Conservation (phyloP, 768 basidiomycete species). For the Tulasnella sp. region DNA sequence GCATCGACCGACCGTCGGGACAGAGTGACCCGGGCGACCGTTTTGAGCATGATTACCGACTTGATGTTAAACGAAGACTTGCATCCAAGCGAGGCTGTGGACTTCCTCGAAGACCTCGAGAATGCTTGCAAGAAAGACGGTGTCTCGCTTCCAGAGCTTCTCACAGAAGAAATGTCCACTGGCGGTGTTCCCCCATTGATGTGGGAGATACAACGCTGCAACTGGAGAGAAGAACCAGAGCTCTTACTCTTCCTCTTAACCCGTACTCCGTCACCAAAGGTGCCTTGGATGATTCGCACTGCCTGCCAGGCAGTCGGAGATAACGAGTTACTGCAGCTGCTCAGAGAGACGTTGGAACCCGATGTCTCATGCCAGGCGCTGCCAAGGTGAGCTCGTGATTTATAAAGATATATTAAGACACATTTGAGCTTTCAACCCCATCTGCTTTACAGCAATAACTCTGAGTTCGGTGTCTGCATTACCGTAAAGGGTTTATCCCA, state of each 20-base stretch:
- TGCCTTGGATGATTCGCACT: slow-evolving; percentile 11
- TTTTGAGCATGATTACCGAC: slow-evolving; percentile 15
- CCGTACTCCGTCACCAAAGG: not conserved
- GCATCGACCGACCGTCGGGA: not conserved
- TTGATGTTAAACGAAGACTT: slow-evolving; percentile 11
- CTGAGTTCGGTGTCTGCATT: not conserved
- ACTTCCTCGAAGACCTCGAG: slow-evolving; percentile 1
- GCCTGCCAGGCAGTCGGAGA: not conserved
- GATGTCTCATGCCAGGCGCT: not conserved
- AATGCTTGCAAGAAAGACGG: not conserved
- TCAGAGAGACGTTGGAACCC: slow-evolving; percentile 6
- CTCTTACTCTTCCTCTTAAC: slow-evolving; percentile 2
- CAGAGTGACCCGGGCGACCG: not conserved
- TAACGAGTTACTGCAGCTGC: not conserved
- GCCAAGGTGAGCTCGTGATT: not conserved
- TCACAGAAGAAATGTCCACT: slow-evolving; percentile 1
- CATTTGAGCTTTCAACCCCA: not conserved
- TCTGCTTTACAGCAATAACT: not conserved
- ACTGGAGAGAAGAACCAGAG: not conserved
- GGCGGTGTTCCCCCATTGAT: slow-evolving; percentile 13
- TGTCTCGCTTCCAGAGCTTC: slow-evolving; percentile 3
- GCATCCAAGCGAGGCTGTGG: not conserved
- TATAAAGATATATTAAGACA: not conserved
- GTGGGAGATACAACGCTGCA: slow-evolving; percentile 17
- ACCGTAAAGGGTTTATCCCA: not conserved